Evolutionary conservation across 495 filamentous ascomycete species (phyloP).

Genomic region (Geoglossum glabrum): DNA sequence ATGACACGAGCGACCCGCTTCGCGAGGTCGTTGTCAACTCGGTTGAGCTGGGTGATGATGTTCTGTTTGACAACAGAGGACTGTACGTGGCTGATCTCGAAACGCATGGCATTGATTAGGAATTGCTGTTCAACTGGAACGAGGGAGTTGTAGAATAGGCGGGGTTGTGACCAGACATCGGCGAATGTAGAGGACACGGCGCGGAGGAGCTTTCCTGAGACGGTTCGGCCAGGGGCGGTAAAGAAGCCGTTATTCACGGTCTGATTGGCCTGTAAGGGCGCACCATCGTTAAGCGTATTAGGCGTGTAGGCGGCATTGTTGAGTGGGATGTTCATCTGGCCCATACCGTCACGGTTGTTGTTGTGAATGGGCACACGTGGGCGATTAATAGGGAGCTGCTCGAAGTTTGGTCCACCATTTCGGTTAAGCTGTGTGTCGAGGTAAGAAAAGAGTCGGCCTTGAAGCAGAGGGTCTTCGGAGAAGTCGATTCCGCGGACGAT

Average conservation of each 20-base stretch:
- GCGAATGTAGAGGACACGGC: conserved; percentile 41
- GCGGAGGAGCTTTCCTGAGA: conserved; percentile 35
- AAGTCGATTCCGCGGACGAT: conserved; percentile 40
- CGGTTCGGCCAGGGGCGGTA: conserved; percentile 37
- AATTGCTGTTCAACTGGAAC: conserved; percentile 50
- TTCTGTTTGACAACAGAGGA: neutral
- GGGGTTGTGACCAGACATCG: conserved; percentile 48
- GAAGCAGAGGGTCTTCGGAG: conserved; percentile 62
- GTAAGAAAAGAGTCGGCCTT: conserved; percentile 66
- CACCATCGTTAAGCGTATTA: conserved; percentile 46
- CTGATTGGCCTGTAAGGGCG: conserved; percentile 48
- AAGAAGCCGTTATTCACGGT: conserved; percentile 55
- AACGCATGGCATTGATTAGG: conserved; percentile 46
- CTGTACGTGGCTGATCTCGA: conserved; percentile 55
- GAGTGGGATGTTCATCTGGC: neutral
- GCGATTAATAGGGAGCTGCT: conserved; percentile 64
- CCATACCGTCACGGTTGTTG: conserved; percentile 13
- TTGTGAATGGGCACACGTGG: conserved; percentile 34
- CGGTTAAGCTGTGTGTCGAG: conserved; percentile 64
- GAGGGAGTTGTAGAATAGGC: conserved; percentile 65
- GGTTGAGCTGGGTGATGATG: neutral
- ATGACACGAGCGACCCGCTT: neutral
- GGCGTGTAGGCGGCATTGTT: conserved; percentile 30
- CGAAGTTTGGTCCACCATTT: conserved; percentile 53
- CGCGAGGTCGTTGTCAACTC: neutral